These are phyloP conservation scores for Nicotiana benthamiana DNA, from an alignment of 257 asterid genomes.

Conservation along the genomic window DNA sequence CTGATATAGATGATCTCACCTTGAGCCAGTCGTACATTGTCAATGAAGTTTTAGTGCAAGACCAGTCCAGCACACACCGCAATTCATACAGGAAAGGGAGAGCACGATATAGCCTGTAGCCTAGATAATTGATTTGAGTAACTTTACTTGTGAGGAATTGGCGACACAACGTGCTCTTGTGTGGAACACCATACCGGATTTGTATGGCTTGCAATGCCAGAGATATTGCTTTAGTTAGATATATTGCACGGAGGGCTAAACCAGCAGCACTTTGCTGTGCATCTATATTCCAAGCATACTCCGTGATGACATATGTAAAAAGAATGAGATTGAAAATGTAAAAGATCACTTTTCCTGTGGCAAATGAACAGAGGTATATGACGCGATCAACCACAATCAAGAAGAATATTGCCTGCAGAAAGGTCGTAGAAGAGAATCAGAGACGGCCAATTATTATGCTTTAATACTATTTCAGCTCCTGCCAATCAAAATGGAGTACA, in stretches of 20 bases:
- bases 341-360: constrained; percentile 80
- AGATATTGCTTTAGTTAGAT: constrained; percentile 83
- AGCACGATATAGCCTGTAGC: constrained; percentile 91
- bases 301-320: constrained; percentile 67
- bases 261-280: constrained; percentile 75
- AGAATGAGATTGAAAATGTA: constrained; percentile 81
- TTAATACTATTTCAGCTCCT: neutral
- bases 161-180: constrained; percentile 89
- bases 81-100: constrained; percentile 92
- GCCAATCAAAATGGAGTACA: neutral
- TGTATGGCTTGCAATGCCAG: constrained; percentile 90
- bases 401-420: constrained; percentile 84
- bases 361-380: constrained; percentile 90
- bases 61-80: constrained; percentile 99
- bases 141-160: constrained; percentile 95
- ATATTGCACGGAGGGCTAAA: constrained; percentile 84
- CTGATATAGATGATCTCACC: constrained; percentile 41
- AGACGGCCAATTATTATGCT: neutral
- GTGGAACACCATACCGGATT: constrained; percentile 88
- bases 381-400: constrained; percentile 93
- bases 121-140: constrained; percentile 74
- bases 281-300: constrained; percentile 84
- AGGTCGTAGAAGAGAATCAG: constrained; percentile 21
- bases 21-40: constrained; percentile 99
- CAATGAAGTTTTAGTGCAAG: constrained; percentile 87